Base-by-base conservation (phyloP, 345 rosid genomes). In the Odontarrhena argentea region DNA sequence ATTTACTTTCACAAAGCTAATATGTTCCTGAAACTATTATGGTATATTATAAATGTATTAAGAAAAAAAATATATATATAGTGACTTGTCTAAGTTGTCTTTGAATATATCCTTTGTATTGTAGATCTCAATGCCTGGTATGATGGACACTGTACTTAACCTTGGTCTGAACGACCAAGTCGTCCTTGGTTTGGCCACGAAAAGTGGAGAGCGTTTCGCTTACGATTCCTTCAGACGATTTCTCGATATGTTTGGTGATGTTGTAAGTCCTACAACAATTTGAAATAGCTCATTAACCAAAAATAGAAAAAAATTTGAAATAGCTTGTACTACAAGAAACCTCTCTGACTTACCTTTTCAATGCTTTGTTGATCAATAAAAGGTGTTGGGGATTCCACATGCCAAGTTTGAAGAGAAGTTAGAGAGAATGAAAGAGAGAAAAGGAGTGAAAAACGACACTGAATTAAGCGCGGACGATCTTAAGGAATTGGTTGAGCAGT, bases 111-210 rank as follows among this genome's bases (percentile, higher is more conserved):
- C 22, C 22, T 18, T 32, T 50, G 6, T 68, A 41, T 34, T 74
- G 32, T 65, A 93, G 97, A 83, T 93, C 8, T 93, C 97, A 15
- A 93, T 90, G 97, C 98, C 97, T 28, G 98, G 98, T 32, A 93
- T 93, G 98, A 93, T 93, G 98, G 98, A 93, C 77, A 93, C 97
- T n/a, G 92, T 93, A 63, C 98, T 93, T 50, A 93, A 93, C 81
- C 89, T 93, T 34, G 98, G 98, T 36, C 77, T 90, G 40, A 90
- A 93, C 71, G 95, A 93, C 67, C 80, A 85, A 78, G 98, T 90
- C 52, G 91, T 78, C 2, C 78, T 78, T 9, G 92, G 87, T 52
- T 80, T 88, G 76, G 88, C 85, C 34, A 79, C 81, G 11, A 93
- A 86, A 75, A 86, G 98, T 41, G 97, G 98, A 12, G 94, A 85